phyloP scores from a whole-genome alignment of 208 protist species.

The Balamuthia mandrillaris region DNA sequence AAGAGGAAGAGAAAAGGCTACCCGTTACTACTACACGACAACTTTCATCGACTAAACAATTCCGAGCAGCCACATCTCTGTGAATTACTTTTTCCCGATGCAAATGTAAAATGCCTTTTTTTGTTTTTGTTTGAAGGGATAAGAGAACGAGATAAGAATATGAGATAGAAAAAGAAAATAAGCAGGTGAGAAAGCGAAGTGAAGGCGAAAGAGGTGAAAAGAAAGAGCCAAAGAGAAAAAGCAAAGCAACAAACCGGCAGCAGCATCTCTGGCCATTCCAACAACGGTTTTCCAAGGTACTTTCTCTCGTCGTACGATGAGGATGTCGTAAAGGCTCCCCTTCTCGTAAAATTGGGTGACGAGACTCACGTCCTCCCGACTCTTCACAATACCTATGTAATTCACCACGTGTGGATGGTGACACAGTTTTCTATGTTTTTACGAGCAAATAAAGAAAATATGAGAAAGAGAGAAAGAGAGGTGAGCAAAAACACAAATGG shows the following conservation, averaged over 20 bases:
- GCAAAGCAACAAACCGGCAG: too few species aligned
- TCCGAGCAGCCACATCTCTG: not conserved
- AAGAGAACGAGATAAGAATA: too few species aligned
- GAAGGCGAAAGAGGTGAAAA: too few species aligned
- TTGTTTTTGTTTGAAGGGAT: too few species aligned
- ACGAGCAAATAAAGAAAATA: not conserved
- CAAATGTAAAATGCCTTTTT: not conserved
- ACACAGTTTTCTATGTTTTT: not conserved
- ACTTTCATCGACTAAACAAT: not conserved
- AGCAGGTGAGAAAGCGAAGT: too few species aligned
- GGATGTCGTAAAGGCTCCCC: constrained; percentile 13
- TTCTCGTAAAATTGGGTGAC: not conserved
- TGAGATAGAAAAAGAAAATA: too few species aligned
- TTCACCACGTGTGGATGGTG: constrained; percentile 17
- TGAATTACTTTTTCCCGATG: constrained; percentile 14
- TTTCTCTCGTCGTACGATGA: not conserved
- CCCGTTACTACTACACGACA: not conserved
- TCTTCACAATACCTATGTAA: not conserved
- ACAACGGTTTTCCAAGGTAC: not conserved
- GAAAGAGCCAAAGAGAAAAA: too few species aligned
- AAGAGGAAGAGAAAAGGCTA: too few species aligned
- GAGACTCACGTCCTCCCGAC: not conserved
- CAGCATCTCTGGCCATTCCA: not conserved
- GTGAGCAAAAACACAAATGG: too few species aligned
- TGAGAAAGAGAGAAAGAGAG: not conserved